Evolutionary conservation across 2,329 filamentous ascomycete genomes (phyloP), one percentile per base, ranked within the genome.

Genomic region (Phialophora macrospora): DNA sequence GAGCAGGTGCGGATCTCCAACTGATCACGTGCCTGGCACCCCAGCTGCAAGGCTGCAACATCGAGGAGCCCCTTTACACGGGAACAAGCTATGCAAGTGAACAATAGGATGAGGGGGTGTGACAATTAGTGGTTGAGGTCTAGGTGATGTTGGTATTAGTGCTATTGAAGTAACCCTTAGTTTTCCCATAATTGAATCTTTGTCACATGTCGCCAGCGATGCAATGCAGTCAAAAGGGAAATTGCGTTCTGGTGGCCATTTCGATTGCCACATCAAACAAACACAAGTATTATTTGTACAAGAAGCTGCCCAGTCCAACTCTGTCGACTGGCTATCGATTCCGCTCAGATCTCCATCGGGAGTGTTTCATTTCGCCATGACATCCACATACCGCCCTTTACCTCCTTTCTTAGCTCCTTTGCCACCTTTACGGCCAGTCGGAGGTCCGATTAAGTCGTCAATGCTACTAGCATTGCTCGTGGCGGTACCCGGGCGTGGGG

Each of bases 391-490:
- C 30, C 93, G 84, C 32, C 92, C 97, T 73, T 86, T 82, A 3
- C 51, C 63, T 77, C 90, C 92, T 77, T 87, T 90, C 73, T 86
- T 82, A 38, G 56, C 63, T 76, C 90, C 92, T 77, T 87, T 90
- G 74, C 83, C 84, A 26, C 65, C 34, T 54, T 69, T 71, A 20
- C 66, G 67, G 4, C 84, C 85, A 66, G 90, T 93, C 69, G 91
- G 85, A 20, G 90, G 85, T 4, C 91, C 91, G 24, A 99, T 81
- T 68, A 99, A 81, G 76, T 99, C 95, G 73, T 99, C 95, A 74
- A 99, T 96, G 72, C 90, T 95, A 77, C 89, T 96, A n/a, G 92
- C 92, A 74, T 92, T 92, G 78, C 92, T 96, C 84, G 97, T 88
- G 68, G 91, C 90, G 2, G 92, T 96, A 5, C 87, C 79, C 4